A percentile compares a stretch with the other conserved stretches of the same genome.
Conservation (phyloP, 345 rosid species). For the Turritis glabra region DNA sequence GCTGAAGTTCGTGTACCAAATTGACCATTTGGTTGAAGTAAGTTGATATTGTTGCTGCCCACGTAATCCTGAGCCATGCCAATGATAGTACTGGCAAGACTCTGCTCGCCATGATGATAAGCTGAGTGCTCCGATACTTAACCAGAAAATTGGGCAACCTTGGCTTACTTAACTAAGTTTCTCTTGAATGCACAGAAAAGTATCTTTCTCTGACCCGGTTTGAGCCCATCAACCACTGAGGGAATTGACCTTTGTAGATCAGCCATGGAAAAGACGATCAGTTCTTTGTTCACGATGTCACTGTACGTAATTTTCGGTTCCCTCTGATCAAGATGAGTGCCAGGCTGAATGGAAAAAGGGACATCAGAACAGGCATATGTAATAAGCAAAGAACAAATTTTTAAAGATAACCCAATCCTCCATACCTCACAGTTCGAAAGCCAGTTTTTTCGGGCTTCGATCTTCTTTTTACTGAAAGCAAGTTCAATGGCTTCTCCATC, state of each 20-base stretch:
- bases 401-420: not conserved
- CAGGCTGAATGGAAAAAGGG: constrained; percentile 65
- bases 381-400: not conserved
- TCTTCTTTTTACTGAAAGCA: constrained; percentile 96
- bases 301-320: constrained; percentile 67
- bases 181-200: constrained; percentile 86
- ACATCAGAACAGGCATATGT: constrained; percentile 7
- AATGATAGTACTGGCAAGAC: constrained; percentile 75
- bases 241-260: constrained; percentile 98
- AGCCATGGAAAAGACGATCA: constrained; percentile 90
- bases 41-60: constrained; percentile 96
- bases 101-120: constrained; percentile 96
- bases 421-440: constrained; percentile 78
- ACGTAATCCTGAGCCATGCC: constrained; percentile 98
- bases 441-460: constrained; percentile 96
- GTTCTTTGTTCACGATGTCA: constrained; percentile 95
- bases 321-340: constrained; percentile 81
- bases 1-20: constrained; percentile 86
- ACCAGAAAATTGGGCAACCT: constrained; percentile 85
- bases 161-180: constrained; percentile 69
- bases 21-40: constrained; percentile 77
- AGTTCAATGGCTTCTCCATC: constrained; percentile 96
- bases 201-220: constrained; percentile 97
- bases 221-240: constrained; percentile 93
- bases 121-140: constrained; percentile 90